Percentiles rank a stretch among this genome's conserved stretches.
phyloP scores from a whole-genome alignment of 1,139 yeast species.

The Yamadazyma buinensis region DNA sequence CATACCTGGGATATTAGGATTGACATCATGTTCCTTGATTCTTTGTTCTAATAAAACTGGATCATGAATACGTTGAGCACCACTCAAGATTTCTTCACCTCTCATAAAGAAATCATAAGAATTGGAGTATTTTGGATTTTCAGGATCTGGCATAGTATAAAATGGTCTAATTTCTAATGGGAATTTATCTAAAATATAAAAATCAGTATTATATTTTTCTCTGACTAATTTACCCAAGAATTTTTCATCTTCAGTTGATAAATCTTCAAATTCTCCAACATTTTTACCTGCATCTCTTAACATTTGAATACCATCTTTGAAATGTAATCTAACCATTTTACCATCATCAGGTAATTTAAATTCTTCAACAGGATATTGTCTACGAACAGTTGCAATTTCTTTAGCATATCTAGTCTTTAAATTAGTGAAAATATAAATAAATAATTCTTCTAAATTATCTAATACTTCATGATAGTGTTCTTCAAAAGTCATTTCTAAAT shows the following conservation, averaged over 20 bases:
- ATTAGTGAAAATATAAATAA: constrained; percentile 82
- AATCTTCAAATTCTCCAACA: constrained; percentile 82
- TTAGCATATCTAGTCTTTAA: constrained; percentile 72
- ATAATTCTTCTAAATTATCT: constrained; percentile 78
- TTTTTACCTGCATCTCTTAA: constrained; percentile 81
- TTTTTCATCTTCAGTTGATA: constrained; percentile 92
- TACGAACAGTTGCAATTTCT: constrained; percentile 88
- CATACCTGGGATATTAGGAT: constrained; percentile 76
- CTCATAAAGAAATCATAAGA: constrained; percentile 99
- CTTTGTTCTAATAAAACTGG: constrained; percentile 76
- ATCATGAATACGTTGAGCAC: constrained; percentile 99
- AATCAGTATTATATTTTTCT: constrained; percentile 94
- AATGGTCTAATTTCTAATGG: constrained; percentile 96
- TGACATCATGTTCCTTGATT: constrained; percentile 78
- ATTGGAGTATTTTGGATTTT: constrained; percentile 88
- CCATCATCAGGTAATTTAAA: constrained; percentile 87
- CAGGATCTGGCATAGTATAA: constrained; percentile 98
- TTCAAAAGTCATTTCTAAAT: constrained; percentile 96
- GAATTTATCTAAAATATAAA: constrained; percentile 96
- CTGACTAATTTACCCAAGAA: constrained; percentile 86
- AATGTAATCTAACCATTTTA: constrained; percentile 86
- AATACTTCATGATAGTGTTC: constrained; percentile 96
- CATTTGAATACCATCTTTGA: constrained; percentile 86
- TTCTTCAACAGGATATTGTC: constrained; percentile 96
- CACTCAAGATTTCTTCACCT: constrained; percentile 97